Conservation (phyloP, 2,329 filamentous ascomycete species). For the Botrytis deweyae region DNA sequence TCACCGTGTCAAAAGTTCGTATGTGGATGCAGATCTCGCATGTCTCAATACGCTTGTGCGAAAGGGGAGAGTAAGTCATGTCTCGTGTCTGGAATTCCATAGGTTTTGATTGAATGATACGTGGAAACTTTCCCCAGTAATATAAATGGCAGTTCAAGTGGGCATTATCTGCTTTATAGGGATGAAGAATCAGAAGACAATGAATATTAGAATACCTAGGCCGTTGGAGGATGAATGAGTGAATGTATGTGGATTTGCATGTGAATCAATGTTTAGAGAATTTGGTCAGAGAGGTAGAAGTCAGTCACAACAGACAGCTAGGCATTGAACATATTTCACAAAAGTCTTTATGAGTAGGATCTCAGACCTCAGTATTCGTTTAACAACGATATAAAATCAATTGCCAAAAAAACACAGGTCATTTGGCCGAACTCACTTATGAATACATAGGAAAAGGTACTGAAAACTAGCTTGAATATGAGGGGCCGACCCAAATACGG, state of each 20-base stretch:
- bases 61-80: neutral
- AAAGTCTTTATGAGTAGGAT: neutral
- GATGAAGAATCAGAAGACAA: neutral
- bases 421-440: no score
- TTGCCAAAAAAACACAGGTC: no score
- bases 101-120: neutral
- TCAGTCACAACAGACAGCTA: neutral
- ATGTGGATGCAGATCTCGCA: neutral
- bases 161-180: neutral
- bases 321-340: neutral
- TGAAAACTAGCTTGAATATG: neutral
- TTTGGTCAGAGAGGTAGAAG: neutral
- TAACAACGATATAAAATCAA: no score
- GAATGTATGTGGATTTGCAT: neutral
- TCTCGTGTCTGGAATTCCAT: neutral
- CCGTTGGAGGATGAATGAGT: neutral
- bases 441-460: neutral
- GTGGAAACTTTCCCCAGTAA: neutral
- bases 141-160: neutral
- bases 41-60: neutral
- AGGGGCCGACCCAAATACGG: fast-evolving
- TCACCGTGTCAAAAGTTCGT: neutral
- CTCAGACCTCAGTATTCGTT: neutral
- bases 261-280: neutral
- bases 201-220: no score